A percentile compares a stretch with the other conserved stretches of the same genome.
These are phyloP conservation scores for Paramecium bursaria DNA, from an alignment of 73 alveolate genomes.

Conservation along the genomic window DNA sequence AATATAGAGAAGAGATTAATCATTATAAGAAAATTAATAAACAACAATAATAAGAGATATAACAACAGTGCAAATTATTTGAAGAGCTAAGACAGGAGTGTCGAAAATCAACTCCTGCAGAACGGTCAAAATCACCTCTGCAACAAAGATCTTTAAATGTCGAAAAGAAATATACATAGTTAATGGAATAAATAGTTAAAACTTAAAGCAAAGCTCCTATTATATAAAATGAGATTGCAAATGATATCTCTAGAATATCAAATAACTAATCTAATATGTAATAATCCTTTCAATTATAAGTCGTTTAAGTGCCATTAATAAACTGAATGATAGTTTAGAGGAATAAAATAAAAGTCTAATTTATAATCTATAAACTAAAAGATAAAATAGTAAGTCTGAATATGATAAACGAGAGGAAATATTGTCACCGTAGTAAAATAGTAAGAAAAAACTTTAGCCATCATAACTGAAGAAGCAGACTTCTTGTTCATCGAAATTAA, in stretches of 20 bases:
- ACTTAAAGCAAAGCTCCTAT: not conserved
- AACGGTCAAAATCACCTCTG: slow-evolving; percentile 41
- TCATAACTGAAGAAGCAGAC: too few species aligned
- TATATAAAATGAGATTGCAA: not conserved
- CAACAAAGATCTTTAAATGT: not conserved
- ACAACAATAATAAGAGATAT: slow-evolving; percentile 8
- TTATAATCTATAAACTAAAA: slow-evolving; percentile 5
- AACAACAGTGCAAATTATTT: slow-evolving; percentile 11
- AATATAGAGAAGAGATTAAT: slow-evolving; percentile 29
- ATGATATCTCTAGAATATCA: slow-evolving; percentile 49
- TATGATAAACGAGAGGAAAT: too few species aligned
- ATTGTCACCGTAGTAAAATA: too few species aligned
- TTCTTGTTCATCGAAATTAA: slow-evolving; percentile 5
- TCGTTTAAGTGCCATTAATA: slow-evolving; percentile 48
- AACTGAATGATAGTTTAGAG: slow-evolving; percentile 41
- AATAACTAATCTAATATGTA: slow-evolving; percentile 46
- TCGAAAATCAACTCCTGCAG: not conserved
- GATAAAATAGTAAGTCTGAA: slow-evolving; percentile 46
- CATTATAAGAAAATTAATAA: slow-evolving; percentile 19
- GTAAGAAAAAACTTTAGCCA: too few species aligned
- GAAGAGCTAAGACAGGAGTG: slow-evolving; percentile 35
- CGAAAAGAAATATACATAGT: slow-evolving; percentile 22
- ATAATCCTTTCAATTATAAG: slow-evolving; percentile 2
- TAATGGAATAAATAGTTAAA: slow-evolving; percentile 33
- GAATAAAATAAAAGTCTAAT: slow-evolving; percentile 40